Evolutionary conservation across 1,284 basidiomycete genomes (phyloP).

Genomic region (Ustilago cynodontis): DNA sequence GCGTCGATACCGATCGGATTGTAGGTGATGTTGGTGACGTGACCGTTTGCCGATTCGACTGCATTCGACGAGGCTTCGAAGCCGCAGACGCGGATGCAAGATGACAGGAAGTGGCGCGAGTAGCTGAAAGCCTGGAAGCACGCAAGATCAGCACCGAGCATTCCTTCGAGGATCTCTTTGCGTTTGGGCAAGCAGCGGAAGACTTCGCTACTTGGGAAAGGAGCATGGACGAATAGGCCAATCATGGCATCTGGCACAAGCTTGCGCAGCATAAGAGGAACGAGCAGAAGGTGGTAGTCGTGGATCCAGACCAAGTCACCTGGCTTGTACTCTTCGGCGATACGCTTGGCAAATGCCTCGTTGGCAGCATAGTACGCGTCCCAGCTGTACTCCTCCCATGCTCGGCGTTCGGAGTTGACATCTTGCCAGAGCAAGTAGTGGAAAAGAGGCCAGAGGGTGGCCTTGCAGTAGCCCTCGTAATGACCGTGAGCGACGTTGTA

Average conservation of each 20-base stretch:
- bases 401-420: constrained; percentile 73
- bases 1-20: constrained; percentile 99
- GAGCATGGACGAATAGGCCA: constrained; percentile 95
- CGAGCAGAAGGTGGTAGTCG: constrained; percentile 86
- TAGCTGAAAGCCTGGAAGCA: constrained; percentile 98
- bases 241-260: constrained; percentile 80
- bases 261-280: constrained; percentile 86
- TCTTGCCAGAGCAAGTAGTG: constrained; percentile 99
- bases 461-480: constrained; percentile 95
- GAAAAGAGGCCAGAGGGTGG: constrained; percentile 96
- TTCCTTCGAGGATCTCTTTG: constrained; percentile 94
- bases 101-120: constrained; percentile 92
- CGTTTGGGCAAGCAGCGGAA: constrained; percentile 89
- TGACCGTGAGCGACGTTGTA: constrained; percentile 90
- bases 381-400: constrained; percentile 82
- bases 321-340: constrained; percentile 81
- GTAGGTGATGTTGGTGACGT: constrained; percentile 85
- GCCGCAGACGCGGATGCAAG: constrained; percentile 94
- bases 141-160: constrained; percentile 95
- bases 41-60: constrained; percentile 91
- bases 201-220: constrained; percentile 95
- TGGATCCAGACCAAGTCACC: constrained; percentile 81
- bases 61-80: constrained; percentile 83
- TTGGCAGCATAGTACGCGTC: constrained; percentile 87
- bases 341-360: constrained; percentile 82